Evolutionary conservation across 768 basidiomycete genomes (phyloP).

Genomic region (Butyriboletus loyo): DNA sequence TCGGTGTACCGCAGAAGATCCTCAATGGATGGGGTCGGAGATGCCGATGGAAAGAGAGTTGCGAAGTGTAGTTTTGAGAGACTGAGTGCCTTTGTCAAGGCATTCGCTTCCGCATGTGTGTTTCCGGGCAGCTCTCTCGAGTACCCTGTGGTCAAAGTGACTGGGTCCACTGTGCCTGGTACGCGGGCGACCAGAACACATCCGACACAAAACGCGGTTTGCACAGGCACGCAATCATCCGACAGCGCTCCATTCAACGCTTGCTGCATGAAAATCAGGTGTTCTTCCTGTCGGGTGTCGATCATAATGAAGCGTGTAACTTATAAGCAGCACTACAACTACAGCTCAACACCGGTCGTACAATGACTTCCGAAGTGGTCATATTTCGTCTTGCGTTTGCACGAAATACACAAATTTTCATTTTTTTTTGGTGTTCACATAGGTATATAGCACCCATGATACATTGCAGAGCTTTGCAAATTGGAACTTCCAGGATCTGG

Average conservation of each 20-base stretch:
- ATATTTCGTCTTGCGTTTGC: no score
- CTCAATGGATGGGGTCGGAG: slow-evolving; percentile 32
- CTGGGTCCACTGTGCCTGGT: slow-evolving; percentile 40
- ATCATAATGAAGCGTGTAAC: no score
- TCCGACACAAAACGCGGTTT: slow-evolving; percentile 90
- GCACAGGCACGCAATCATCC: slow-evolving; percentile 60
- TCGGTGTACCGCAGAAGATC: slow-evolving; percentile 58
- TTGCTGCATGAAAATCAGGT: slow-evolving; percentile 49
- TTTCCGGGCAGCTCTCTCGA: slow-evolving; percentile 92
- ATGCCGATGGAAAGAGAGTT: slow-evolving; percentile 38
- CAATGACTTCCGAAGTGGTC: no score
- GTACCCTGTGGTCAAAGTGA: slow-evolving; percentile 75
- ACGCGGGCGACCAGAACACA: slow-evolving; percentile 62
- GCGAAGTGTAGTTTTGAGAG: slow-evolving; percentile 45
- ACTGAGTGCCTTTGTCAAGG: slow-evolving; percentile 65
- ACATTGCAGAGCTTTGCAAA: no score
- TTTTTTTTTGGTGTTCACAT: no score
- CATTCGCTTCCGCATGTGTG: slow-evolving; percentile 97
- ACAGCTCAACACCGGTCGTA: no score
- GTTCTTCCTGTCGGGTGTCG: slow-evolving; percentile 18
- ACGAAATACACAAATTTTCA: no score
- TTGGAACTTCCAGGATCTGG: no score
- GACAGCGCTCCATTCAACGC: slow-evolving; percentile 65
- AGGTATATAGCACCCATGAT: no score
- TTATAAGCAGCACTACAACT: no score